Percentiles rank a stretch among this genome's conserved stretches.
These are phyloP conservation scores for Haematococcus lacustris DNA, from an alignment of 139 green algal genomes.

Conservation along the genomic window DNA sequence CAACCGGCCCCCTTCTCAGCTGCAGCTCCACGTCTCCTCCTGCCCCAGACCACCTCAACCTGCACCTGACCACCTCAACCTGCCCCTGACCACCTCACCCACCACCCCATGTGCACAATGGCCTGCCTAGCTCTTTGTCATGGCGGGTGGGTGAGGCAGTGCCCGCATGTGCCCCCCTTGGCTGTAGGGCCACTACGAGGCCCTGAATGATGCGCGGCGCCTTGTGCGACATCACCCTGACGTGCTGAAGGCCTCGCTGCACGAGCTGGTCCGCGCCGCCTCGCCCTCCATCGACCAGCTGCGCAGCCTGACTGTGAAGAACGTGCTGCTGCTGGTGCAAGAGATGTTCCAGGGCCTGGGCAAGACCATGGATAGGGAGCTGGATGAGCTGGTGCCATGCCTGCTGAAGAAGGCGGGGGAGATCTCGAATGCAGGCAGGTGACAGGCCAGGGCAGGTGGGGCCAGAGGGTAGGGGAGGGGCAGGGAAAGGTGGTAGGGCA, in stretches of 20 bases:
- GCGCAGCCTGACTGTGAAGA: constrained; percentile 55
- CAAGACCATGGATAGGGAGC: constrained; percentile 48
- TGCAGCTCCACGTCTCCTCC: too few relatives aligned
- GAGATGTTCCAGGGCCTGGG: constrained; percentile 54
- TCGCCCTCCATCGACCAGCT: constrained; percentile 61
- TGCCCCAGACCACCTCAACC: too few relatives aligned
- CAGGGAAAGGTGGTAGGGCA: too few relatives aligned
- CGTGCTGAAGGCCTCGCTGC: constrained; percentile 27
- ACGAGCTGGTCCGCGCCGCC: constrained; percentile 53
- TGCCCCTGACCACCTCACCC: too few relatives aligned
- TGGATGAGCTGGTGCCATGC: constrained; percentile 69
- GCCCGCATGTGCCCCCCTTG: too few relatives aligned
- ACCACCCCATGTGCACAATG: too few relatives aligned
- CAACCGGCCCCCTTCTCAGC: too few relatives aligned
- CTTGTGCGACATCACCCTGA: constrained; percentile 57
- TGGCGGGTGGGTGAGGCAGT: too few relatives aligned
- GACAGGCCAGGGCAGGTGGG: too few relatives aligned
- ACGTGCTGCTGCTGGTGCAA: constrained; percentile 57
- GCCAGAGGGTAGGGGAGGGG: too few relatives aligned
- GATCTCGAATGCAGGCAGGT: constrained; percentile 56
- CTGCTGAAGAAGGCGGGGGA: constrained; percentile 75
- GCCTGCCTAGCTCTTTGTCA: too few relatives aligned
- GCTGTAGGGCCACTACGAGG: constrained; percentile 60
- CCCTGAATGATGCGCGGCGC: constrained; percentile 51
- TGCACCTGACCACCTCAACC: too few relatives aligned